Percentiles rank a stretch among this genome's conserved stretches.
Evolutionary conservation across 768 basidiomycete species (phyloP).

Genomic region (Amanita polypyramis): DNA sequence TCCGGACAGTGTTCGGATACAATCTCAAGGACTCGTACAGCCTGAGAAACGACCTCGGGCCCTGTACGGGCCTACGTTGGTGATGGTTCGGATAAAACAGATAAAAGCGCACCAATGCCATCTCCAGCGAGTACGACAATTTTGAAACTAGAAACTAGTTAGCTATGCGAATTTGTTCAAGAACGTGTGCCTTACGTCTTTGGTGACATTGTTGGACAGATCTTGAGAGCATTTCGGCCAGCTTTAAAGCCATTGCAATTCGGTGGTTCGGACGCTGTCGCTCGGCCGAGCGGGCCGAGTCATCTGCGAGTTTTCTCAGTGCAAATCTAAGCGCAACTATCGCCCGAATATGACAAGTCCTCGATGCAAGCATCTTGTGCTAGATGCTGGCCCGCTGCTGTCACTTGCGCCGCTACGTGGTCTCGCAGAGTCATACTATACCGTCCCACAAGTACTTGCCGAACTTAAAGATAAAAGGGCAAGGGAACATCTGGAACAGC

Average conservation of each 20-base stretch:
- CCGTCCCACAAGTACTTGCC: constrained; percentile 81
- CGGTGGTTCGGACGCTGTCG: constrained; percentile 9
- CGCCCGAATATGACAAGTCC: constrained; percentile 14
- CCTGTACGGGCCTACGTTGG: constrained; percentile 30
- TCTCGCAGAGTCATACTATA: constrained; percentile 75
- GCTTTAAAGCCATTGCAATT: constrained; percentile 9
- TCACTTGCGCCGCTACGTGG: constrained; percentile 86
- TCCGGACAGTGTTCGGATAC: constrained; percentile 53
- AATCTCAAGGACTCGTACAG: constrained; percentile 69
- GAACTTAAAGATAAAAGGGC: constrained; percentile 88
- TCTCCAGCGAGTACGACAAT: constrained; percentile 92
- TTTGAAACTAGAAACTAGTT: constrained; percentile 49
- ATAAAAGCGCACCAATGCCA: constrained; percentile 68
- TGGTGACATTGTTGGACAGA: not conserved
- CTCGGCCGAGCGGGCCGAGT: constrained; percentile 9
- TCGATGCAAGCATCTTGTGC: constrained; percentile 69
- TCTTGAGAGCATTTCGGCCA: not conserved
- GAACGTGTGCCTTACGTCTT: constrained; percentile 24
- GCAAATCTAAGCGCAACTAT: too few species aligned
- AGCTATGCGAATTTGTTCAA: not conserved
- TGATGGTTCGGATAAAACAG: not conserved
- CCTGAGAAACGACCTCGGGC: constrained; percentile 84
- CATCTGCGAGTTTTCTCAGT: not conserved
- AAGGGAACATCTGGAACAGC: constrained; percentile 73
- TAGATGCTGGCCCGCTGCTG: constrained; percentile 90